Evolutionary conservation across 805 yeast species (phyloP), one percentile per base, ranked within the genome.

Genomic region (Sugiyamaella americana): DNA sequence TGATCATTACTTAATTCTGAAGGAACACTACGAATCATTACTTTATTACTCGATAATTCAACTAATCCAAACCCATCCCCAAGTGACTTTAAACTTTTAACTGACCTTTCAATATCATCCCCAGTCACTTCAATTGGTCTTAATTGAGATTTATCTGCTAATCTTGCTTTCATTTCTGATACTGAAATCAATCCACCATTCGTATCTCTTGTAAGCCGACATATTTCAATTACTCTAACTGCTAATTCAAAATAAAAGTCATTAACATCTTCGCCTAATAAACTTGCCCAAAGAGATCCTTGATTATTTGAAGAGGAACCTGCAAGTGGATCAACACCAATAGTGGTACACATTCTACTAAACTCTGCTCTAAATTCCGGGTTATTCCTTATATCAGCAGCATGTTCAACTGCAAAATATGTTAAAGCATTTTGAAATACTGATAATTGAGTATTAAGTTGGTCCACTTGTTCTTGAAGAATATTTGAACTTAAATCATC

Each of bases 121-220:
- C 71, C 74, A 0, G 62, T 62, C 18, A 67, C 58, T 20, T 54
- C 66, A 52, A 49, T 60, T 58, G 46, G 65, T 54, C 44, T 21
- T 41, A 49, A 37, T 51, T 54, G 44, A 30, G 55, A 48, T 20
- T 52, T 51, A 18, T 51, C 69, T 11, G 60, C 58, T 18, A 69
- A 59, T 11, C 67, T 55, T 3, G 59, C 58, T 17, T 71, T 58
- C 23, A 83, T 63, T 48, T 80, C 83, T 34, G 75, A 70, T 21
- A 86, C 68, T 0, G 85, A 70, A 19, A 88, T 75, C 11, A 87
- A 68, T 0, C 97, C 97, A 13, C 97, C 97, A 59, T 87, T 89
- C 50, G 80, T 67, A 47, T 75, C 80, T 52, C 82, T 67, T 2
- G 91, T 83, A 20, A 72, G 70, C 45, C 82, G 78, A 58, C 95